Evolutionary conservation across 371 early-diverging fungal genomes (phyloP), one percentile per base, ranked within the genome.

Genomic region (Apophysomyces ossiformis): DNA sequence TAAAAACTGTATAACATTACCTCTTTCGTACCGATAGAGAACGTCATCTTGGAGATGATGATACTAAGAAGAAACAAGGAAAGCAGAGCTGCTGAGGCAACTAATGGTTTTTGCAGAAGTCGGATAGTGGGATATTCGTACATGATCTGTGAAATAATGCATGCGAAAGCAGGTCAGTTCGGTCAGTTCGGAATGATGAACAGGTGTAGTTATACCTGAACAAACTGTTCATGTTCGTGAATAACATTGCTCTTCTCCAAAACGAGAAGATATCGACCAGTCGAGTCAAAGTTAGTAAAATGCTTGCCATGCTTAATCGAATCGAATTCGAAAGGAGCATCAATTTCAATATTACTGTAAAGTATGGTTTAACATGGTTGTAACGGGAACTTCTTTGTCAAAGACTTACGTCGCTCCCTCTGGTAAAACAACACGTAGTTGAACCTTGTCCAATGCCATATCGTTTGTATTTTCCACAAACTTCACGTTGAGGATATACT

Each of bases 401-500:
- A 81, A 65, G 7, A 83, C 86, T 74, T 89, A 93, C 90, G 67
- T 76, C 0, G 97, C 93, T 41, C 99, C 98, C 71, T 99, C 98
- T 4, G 99, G 99, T 41, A 99, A 82, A 57, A 94, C 87, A 16
- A 96, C 74, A 5, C 81, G 86, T 26, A 97, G 69, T 57, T 82
- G 76, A n/a, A 88, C 88, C 5, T 88, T 71, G 50, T 89, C 85
- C 47, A 92, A 76, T 0, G 88, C 78, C 54, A 91, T 85, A 38
- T 89, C 85, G 5, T 80, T 72, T 35, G 94, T 71, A 38, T 86
- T 81, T 9, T 87, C 86, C 4, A 92, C 76, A 70, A 94, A 90
- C 7, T 92, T 91, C 47, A 90, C 82, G 9, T 83, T 83, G 58
- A 95, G 79, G 8, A 86, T 74, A 70, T 90, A 89, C 18, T 78